A percentile compares a stretch with the other conserved stretches of the same genome.
Conservation (phyloP, 768 basidiomycete genomes). For the Serpula lacrymans region DNA sequence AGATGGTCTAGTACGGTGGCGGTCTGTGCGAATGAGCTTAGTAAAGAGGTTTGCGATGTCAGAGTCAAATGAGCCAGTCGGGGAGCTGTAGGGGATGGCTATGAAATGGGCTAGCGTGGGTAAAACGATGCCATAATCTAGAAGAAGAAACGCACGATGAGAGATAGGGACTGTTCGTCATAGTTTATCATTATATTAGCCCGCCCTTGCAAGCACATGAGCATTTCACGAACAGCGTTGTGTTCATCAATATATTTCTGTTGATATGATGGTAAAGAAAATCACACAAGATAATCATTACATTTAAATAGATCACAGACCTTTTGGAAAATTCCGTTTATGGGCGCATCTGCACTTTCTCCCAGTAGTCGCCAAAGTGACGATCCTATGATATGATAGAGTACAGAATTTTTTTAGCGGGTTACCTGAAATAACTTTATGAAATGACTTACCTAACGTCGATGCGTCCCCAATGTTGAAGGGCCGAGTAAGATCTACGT, state of each 20-base stretch:
- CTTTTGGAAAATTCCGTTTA: slow-evolving; percentile 41
- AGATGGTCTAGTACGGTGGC: slow-evolving; percentile 63
- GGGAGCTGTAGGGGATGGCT: slow-evolving; percentile 54
- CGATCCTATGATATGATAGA: slow-evolving; percentile 36
- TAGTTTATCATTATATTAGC: slow-evolving; percentile 49
- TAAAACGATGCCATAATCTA: neutral
- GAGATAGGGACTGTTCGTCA: slow-evolving; percentile 26
- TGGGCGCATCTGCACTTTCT: slow-evolving; percentile 33
- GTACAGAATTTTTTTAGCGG: neutral
- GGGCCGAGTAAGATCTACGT: slow-evolving; percentile 35
- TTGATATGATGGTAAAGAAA: neutral
- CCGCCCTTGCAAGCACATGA: slow-evolving; percentile 73
- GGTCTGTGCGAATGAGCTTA: slow-evolving; percentile 52
- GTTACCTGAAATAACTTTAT: neutral
- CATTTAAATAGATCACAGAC: slow-evolving; percentile 20
- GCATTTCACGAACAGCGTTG: slow-evolving; percentile 72
- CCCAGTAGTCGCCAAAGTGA: slow-evolving; percentile 37
- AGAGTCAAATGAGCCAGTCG: slow-evolving; percentile 66
- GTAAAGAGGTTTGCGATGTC: slow-evolving; percentile 61
- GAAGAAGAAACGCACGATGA: slow-evolving; percentile 25
- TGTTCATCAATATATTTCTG: slow-evolving; percentile 73
- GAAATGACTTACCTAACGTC: slow-evolving; percentile 51
- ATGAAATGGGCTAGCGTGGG: slow-evolving; percentile 1
- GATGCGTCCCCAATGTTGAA: slow-evolving; percentile 73
- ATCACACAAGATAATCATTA: neutral